phyloP scores from a whole-genome alignment of 1,139 yeast genomes.

The Meyerozyma sp. region DNA sequence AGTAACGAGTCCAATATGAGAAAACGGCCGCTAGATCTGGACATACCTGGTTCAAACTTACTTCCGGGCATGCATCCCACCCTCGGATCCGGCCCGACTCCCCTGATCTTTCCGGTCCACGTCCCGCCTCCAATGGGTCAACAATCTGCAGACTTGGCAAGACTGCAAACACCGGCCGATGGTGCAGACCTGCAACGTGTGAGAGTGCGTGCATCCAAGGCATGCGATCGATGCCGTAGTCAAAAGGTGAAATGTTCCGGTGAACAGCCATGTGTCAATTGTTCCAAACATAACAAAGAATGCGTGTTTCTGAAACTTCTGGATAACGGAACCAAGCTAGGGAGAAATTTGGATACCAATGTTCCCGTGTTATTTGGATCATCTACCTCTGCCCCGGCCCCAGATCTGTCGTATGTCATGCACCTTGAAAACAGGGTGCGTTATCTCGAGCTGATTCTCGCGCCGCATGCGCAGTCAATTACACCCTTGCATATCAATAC shows the following conservation, averaged over 20 bases:
- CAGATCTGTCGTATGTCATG: constrained; percentile 14
- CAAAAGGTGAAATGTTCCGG: constrained; percentile 14
- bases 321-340: not conserved
- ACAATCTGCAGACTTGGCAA: not conserved
- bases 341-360: not conserved
- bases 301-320: constrained; percentile 3
- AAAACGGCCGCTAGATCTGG: not conserved
- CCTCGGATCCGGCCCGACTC: not conserved
- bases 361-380: not conserved
- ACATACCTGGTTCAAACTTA: not conserved
- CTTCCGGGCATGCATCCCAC: not conserved
- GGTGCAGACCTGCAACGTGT: not conserved
- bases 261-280: constrained; percentile 9
- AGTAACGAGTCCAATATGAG: not conserved
- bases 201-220: constrained; percentile 10
- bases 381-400: not conserved
- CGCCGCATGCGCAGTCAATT: constrained; percentile 11
- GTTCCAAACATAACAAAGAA: constrained; percentile 8
- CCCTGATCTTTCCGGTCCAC: not conserved
- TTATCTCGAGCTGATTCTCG: constrained; percentile 31
- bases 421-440: constrained; percentile 39
- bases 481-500: constrained; percentile 12
- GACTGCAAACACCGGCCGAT: not conserved
- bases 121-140: not conserved
- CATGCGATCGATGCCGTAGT: constrained; percentile 12